Percentiles rank a stretch among this genome's conserved stretches.
phyloP scores from a whole-genome alignment of 805 yeast genomes.

The Monosporozyma siamensis region DNA sequence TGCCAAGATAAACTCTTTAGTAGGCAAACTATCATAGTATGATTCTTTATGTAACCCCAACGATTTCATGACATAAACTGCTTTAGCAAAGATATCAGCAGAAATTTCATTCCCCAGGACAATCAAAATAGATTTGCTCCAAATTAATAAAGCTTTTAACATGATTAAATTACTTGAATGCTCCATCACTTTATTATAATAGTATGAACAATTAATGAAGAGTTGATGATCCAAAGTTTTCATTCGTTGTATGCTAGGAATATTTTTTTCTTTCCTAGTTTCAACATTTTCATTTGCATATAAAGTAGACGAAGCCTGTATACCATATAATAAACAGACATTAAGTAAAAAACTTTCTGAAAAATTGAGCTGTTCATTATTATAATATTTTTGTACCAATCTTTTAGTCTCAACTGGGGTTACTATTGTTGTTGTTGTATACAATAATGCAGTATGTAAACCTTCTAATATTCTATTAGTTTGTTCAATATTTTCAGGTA shows the following conservation, averaged over 20 bases:
- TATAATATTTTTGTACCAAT: slow-evolving; percentile 7
- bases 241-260: slow-evolving; percentile 9
- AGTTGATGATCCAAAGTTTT: slow-evolving; percentile 16
- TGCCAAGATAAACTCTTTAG: slow-evolving; percentile 31
- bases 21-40: slow-evolving; percentile 28
- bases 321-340: slow-evolving; percentile 9
- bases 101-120: slow-evolving; percentile 33
- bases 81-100: slow-evolving; percentile 34
- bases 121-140: slow-evolving; percentile 31
- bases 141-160: slow-evolving; percentile 42
- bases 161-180: slow-evolving; percentile 41
- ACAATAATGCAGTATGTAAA: slow-evolving; percentile 3
- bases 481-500: slow-evolving; percentile 3
- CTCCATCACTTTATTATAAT: slow-evolving; percentile 39
- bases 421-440: slow-evolving; percentile 5
- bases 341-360: slow-evolving; percentile 14
- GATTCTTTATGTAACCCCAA: slow-evolving; percentile 48
- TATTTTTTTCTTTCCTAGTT: slow-evolving; percentile 8
- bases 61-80: slow-evolving; percentile 43
- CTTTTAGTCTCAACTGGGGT: slow-evolving; percentile 3
- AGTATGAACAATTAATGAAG: slow-evolving; percentile 35
- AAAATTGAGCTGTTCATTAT: slow-evolving; percentile 6
- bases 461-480: slow-evolving; percentile 8
- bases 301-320: slow-evolving; percentile 6
- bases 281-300: slow-evolving; percentile 5